phyloP scores from a whole-genome alignment of 805 yeast genomes.

The Metschnikowia arizonensis region DNA sequence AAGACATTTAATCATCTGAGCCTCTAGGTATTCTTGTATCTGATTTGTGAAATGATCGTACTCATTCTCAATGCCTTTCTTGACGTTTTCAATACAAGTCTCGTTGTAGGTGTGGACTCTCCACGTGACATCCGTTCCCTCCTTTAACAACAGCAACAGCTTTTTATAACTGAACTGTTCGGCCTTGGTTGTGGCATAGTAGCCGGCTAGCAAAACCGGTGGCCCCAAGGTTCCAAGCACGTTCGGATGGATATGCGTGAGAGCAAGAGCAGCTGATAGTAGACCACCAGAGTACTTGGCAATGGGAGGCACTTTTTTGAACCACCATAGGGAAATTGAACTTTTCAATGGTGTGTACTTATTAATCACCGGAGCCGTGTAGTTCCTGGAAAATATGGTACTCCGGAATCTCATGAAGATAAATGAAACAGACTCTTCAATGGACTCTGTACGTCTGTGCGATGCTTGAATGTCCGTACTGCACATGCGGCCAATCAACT shows the following conservation, averaged over 20 bases:
- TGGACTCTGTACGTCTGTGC: background rate
- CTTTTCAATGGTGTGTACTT: conserved; percentile 26
- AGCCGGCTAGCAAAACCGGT: conserved; percentile 29
- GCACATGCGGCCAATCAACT: too few relatives aligned
- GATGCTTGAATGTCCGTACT: background rate
- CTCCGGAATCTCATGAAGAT: background rate
- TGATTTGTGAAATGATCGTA: conserved; percentile 33
- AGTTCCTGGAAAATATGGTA: background rate
- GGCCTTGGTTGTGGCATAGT: conserved; percentile 20
- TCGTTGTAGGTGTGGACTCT: conserved; percentile 31
- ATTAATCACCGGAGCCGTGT: conserved; percentile 31
- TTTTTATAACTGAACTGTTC: conserved; percentile 11
- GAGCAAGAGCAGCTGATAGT: conserved; percentile 23
- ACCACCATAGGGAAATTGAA: conserved; percentile 25
- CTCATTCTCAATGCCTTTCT: conserved; percentile 35
- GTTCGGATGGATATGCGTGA: conserved; percentile 36
- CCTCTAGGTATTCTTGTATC: conserved; percentile 24
- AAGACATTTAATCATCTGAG: conserved; percentile 27
- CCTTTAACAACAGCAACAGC: conserved; percentile 17
- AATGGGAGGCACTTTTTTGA: conserved; percentile 22
- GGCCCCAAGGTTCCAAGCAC: conserved; percentile 34
- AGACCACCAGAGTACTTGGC: conserved; percentile 29
- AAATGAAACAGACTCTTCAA: background rate
- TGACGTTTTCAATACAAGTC: conserved; percentile 25
- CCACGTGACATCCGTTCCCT: conserved; percentile 7